Percentiles rank a stretch among this genome's conserved stretches.
Conservation (phyloP, 2,329 filamentous ascomycete species). For the Claviceps capensis region DNA sequence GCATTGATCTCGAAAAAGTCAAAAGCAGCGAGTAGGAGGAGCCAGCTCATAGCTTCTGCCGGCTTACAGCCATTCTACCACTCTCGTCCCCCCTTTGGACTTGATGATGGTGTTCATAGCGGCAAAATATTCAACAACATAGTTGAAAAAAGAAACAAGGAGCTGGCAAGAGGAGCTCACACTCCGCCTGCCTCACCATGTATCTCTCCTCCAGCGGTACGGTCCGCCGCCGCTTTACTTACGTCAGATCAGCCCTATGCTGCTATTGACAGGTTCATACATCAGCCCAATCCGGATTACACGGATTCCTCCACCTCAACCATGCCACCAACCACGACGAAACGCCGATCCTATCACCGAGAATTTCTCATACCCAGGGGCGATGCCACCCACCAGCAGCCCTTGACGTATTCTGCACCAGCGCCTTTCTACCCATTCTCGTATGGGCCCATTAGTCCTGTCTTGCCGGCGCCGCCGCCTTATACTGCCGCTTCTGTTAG, state of each 20-base stretch:
- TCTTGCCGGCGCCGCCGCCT: conserved; percentile 34
- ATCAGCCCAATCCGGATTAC: conserved; percentile 38
- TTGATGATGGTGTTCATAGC: conserved; percentile 14
- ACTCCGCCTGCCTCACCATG: conserved; percentile 33
- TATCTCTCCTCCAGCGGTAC: conserved; percentile 30
- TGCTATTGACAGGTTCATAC: conserved; percentile 25
- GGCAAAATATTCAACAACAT: neutral
- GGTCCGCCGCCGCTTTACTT: conserved; percentile 28
- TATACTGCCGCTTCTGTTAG: conserved; percentile 8
- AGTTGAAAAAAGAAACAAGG: conserved; percentile 1
- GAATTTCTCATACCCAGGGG: conserved; percentile 25
- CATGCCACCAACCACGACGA: conserved; percentile 18
- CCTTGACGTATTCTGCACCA: conserved; percentile 14
- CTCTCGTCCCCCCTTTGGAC: conserved; percentile 12
- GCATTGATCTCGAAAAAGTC: neutral
- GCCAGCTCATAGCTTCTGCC: conserved; percentile 6
- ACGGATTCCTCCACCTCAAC: conserved; percentile 21
- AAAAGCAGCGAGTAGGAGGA: conserved; percentile 1
- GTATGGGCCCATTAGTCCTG: conserved; percentile 33
- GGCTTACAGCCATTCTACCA: neutral
- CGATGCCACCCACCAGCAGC: conserved; percentile 14
- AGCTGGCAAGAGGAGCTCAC: conserved; percentile 6
- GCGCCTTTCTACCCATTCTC: conserved; percentile 31
- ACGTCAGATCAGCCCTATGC: conserved; percentile 19
- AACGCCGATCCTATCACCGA: conserved; percentile 29